Evolutionary conservation across 2,329 filamentous ascomycete species (phyloP).

Genomic region (Cytospora leucostoma): DNA sequence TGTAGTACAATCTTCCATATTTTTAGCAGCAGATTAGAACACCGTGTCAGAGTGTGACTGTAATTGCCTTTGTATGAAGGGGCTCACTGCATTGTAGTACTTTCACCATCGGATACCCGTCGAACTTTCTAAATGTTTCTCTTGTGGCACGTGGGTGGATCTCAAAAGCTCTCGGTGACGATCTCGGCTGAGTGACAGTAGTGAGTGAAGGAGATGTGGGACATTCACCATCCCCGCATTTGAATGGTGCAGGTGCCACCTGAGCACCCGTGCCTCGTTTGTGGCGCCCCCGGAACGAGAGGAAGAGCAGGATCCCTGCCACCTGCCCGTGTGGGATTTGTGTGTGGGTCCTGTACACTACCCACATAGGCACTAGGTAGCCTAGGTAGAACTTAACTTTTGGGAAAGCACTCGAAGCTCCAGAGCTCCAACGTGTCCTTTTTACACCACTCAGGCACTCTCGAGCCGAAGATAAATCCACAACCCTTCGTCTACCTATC

Average conservation of each 20-base stretch:
- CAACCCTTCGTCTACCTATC: slow-evolving; percentile 13
- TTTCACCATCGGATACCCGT: slow-evolving; percentile 3
- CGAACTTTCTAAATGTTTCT: slow-evolving; percentile 26
- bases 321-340: slow-evolving; percentile 11
- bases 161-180: slow-evolving; percentile 10
- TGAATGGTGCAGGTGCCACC: slow-evolving; percentile 17
- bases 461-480: slow-evolving; percentile 26
- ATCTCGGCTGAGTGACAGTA: slow-evolving; percentile 24
- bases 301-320: slow-evolving; percentile 15
- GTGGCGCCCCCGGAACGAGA: not conserved
- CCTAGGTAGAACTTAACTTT: slow-evolving; percentile 19
- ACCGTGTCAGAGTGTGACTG: not conserved
- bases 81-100: not conserved
- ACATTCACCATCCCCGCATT: slow-evolving; percentile 22
- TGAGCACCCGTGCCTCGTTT: slow-evolving; percentile 10
- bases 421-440: slow-evolving; percentile 25
- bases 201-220: slow-evolving; percentile 11
- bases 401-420: slow-evolving; percentile 19
- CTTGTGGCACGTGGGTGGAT: not conserved
- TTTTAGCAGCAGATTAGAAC: not conserved
- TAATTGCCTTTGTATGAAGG: not conserved
- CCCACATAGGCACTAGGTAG: too few species aligned
- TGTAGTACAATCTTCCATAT: not conserved
- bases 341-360: too few species aligned
- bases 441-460: slow-evolving; percentile 11